Evolutionary conservation across 495 filamentous ascomycete species (phyloP).

Genomic region (Pseudevernia furfuracea): DNA sequence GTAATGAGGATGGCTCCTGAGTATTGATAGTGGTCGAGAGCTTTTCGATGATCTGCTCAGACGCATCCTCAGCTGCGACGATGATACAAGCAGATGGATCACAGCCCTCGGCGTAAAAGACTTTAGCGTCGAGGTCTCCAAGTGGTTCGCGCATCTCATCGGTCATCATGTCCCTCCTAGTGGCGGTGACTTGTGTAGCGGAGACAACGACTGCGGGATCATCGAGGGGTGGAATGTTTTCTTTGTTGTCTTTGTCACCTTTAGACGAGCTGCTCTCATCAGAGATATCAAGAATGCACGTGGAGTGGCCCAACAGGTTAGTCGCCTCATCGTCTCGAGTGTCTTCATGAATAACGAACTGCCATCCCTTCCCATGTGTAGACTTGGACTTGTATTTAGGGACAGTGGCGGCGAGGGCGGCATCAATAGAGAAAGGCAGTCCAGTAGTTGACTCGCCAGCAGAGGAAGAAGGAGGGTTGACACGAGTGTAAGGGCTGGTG

Average conservation of each 20-base stretch:
- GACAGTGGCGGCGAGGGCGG: slow-evolving; percentile 59
- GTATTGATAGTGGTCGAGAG: slow-evolving; percentile 23
- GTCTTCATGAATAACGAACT: slow-evolving; percentile 93
- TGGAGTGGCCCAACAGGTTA: slow-evolving; percentile 85
- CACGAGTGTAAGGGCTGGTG: slow-evolving; percentile 45
- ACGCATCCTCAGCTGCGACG: slow-evolving; percentile 50
- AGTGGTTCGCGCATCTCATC: slow-evolving; percentile 57
- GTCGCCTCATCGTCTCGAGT: slow-evolving; percentile 79
- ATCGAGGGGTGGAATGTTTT: slow-evolving; percentile 71
- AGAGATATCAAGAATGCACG: slow-evolving; percentile 76
- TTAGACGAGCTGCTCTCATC: slow-evolving; percentile 41
- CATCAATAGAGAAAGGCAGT: slow-evolving; percentile 68
- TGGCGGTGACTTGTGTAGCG: slow-evolving; percentile 12
- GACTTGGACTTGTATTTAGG: slow-evolving; percentile 32
- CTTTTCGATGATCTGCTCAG: slow-evolving; percentile 22
- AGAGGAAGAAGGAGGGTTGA: slow-evolving; percentile 46
- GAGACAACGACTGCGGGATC: slow-evolving; percentile 4
- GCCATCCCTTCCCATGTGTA: slow-evolving; percentile 46
- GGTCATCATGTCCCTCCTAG: slow-evolving; percentile 39
- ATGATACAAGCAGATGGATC: slow-evolving; percentile 54
- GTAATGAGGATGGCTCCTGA: slow-evolving; percentile 10
- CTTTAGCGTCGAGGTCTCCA: slow-evolving; percentile 58
- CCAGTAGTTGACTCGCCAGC: slow-evolving; percentile 32
- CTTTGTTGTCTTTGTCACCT: slow-evolving; percentile 47
- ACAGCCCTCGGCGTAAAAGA: slow-evolving; percentile 65